A percentile compares a stretch with the other conserved stretches of the same genome.
Evolutionary conservation across 345 rosid genomes (phyloP).

Genomic region (Eucalyptus sp.): DNA sequence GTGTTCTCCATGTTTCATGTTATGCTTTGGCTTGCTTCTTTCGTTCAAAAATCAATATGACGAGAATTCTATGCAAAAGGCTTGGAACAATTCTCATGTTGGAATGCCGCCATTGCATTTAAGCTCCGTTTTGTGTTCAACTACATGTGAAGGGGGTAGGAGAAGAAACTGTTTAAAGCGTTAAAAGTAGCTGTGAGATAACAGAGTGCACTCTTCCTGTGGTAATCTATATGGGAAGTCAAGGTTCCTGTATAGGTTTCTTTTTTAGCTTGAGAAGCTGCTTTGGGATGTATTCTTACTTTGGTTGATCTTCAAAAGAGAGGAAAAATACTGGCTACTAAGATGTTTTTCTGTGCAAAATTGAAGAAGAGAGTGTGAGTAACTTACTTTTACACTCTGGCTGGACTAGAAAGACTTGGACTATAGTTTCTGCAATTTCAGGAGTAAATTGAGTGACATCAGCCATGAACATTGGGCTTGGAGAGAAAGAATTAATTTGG

Average conservation of each 20-base stretch:
- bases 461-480: not conserved
- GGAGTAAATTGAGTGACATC: not conserved
- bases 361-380: not conserved
- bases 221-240: not conserved
- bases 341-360: not conserved
- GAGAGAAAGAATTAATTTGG: not conserved
- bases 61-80: not conserved
- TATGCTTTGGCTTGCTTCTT: not conserved
- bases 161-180: not conserved
- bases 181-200: not conserved
- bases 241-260: not conserved
- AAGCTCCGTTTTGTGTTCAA: not conserved
- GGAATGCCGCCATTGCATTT: not conserved
- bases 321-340: not conserved
- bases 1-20: not conserved
- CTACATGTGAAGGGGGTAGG: not conserved
- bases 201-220: not conserved
- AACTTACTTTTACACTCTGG: not conserved
- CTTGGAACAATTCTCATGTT: not conserved
- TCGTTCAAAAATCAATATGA: not conserved
- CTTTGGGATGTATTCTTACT: not conserved
- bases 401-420: not conserved
- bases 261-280: not conserved
- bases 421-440: not conserved
- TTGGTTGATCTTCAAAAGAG: not conserved